phyloP scores from a whole-genome alignment of 129 eudicot genomes.

The Artemisia tridentata region DNA sequence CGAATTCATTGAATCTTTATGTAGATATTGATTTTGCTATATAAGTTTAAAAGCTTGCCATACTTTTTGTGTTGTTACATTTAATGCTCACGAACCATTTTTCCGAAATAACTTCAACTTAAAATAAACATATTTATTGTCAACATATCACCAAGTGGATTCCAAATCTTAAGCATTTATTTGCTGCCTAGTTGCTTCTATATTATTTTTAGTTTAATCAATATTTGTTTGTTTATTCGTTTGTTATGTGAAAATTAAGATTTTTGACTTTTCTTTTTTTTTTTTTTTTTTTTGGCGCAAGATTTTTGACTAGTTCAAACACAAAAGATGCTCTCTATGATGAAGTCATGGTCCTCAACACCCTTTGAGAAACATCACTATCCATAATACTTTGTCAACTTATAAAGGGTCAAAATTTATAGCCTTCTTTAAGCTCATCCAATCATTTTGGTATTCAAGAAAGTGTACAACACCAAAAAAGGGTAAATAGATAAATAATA shows the following conservation, averaged over 20 bases:
- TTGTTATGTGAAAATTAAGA: background rate
- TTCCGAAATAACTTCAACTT: background rate
- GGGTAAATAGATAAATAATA: constrained; percentile 13
- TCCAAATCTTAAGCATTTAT: constrained; percentile 11
- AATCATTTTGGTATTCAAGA: constrained; percentile 32
- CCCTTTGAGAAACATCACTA: constrained; percentile 37
- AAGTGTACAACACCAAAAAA: constrained; percentile 18
- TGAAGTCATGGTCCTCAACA: constrained; percentile 39
- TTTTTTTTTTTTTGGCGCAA: background rate
- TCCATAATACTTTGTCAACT: constrained; percentile 39
- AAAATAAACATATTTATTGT: background rate
- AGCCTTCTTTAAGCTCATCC: constrained; percentile 33
- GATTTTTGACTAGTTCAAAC: constrained; percentile 28
- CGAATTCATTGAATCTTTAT: too few relatives aligned
- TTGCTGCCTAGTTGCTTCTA: background rate
- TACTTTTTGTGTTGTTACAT: too few relatives aligned
- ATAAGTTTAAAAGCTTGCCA: too few relatives aligned
- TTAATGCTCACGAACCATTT: background rate
- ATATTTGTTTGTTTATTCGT: background rate
- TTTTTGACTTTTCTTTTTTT: constrained; percentile 16
- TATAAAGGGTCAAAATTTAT: constrained; percentile 24
- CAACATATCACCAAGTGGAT: constrained; percentile 1
- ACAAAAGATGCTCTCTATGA: constrained; percentile 30
- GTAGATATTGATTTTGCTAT: too few relatives aligned
- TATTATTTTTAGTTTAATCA: background rate